Evolutionary conservation across 305 asterid species (phyloP).

Genomic region (Ajuga reptans): DNA sequence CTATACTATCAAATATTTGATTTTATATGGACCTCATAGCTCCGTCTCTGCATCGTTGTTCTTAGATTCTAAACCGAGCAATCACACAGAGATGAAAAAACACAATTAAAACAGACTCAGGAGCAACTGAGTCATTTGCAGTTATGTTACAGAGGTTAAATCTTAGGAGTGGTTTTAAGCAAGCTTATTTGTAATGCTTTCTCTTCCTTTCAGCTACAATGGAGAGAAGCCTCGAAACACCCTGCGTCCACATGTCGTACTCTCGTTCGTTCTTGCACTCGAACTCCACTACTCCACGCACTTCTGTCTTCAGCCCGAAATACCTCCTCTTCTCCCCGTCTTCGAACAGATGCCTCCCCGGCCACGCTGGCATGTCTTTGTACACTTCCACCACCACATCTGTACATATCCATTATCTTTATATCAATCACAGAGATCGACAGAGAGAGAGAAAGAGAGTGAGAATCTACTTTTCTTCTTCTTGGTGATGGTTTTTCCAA

Average conservation of each 20-base stretch:
- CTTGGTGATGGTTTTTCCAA: slow-evolving; percentile 75
- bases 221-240: slow-evolving; percentile 82
- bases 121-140: background rate
- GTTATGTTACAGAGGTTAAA: slow-evolving; percentile 7
- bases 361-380: slow-evolving; percentile 84
- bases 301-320: slow-evolving; percentile 75
- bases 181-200: slow-evolving; percentile 36
- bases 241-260: slow-evolving; percentile 96
- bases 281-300: slow-evolving; percentile 83
- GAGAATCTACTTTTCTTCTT: slow-evolving; percentile 70
- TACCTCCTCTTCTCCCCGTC: slow-evolving; percentile 86
- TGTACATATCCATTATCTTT: slow-evolving; percentile 30
- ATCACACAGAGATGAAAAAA: background rate
- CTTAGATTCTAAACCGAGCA: too few species aligned
- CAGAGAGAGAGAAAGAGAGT: background rate
- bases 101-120: background rate
- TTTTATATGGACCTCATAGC: too few species aligned
- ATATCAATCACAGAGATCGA: too few species aligned
- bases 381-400: slow-evolving; percentile 76
- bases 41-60: too few species aligned
- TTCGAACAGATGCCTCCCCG: slow-evolving; percentile 87
- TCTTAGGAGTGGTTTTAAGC: background rate
- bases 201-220: slow-evolving; percentile 69
- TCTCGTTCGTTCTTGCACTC: slow-evolving; percentile 83
- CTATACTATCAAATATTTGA: too few species aligned